Evolutionary conservation across 2,329 filamentous ascomycete genomes (phyloP).

Genomic region (Neopestalotiopsis rosae): DNA sequence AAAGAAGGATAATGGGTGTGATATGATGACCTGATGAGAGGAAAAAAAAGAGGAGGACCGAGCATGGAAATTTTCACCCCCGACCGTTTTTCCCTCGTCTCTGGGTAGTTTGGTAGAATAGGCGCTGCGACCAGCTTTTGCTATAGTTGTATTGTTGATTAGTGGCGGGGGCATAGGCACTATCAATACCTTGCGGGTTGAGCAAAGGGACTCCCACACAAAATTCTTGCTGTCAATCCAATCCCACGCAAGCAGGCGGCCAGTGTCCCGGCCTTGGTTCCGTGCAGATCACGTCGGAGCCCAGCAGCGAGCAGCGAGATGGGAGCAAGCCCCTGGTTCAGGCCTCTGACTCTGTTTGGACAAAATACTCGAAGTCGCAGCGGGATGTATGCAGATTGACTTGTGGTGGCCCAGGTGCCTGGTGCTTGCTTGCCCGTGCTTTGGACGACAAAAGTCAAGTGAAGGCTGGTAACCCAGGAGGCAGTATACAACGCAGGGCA

Average conservation of each 20-base stretch:
- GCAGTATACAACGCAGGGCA: too few species aligned
- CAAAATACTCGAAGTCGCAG: too few species aligned
- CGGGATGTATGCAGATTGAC: too few species aligned
- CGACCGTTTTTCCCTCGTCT: neutral
- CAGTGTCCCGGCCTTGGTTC: neutral
- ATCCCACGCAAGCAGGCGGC: neutral
- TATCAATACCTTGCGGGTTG: neutral
- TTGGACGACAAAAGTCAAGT: neutral
- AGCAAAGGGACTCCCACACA: neutral
- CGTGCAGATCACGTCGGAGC: neutral
- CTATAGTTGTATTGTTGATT: conserved; percentile 4
- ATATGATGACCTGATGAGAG: neutral
- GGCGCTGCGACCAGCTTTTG: neutral
- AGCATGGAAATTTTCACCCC: neutral
- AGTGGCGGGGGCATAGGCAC: neutral
- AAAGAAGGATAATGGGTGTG: neutral
- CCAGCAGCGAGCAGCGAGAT: neutral
- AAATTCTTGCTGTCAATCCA: neutral
- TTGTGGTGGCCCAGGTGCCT: neutral
- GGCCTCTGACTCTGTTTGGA: neutral
- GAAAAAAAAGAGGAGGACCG: neutral
- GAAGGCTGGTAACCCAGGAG: neutral
- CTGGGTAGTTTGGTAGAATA: neutral
- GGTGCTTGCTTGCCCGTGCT: neutral
- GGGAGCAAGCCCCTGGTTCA: neutral